Conservation (phyloP, 1,284 basidiomycete genomes). For the Rugiboletus extremiorientalis region DNA sequence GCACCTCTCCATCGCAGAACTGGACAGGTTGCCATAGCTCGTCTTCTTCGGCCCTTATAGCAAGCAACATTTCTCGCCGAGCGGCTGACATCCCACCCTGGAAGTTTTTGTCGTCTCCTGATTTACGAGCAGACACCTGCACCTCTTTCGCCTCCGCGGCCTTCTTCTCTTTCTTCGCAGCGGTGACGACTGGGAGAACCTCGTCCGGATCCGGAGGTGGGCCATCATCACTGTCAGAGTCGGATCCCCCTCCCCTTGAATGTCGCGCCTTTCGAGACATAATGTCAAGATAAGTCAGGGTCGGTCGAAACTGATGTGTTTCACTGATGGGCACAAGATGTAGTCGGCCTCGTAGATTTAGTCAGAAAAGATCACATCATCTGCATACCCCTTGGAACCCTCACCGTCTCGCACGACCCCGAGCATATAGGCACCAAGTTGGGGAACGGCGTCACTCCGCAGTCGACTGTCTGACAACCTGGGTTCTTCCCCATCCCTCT, state of each 20-base stretch:
- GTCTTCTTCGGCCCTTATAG: constrained; percentile 72
- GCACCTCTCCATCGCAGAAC: constrained; percentile 63
- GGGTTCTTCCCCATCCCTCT: constrained; percentile 53
- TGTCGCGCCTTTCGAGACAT: constrained; percentile 62
- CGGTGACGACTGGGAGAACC: constrained; percentile 41
- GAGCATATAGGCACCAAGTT: constrained; percentile 65
- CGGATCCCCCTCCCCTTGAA: constrained; percentile 45
- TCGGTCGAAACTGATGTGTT: constrained; percentile 77
- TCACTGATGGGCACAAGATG: constrained; percentile 77
- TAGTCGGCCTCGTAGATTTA: constrained; percentile 53
- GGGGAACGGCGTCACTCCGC: constrained; percentile 67
- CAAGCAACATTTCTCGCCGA: constrained; percentile 68
- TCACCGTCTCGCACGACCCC: constrained; percentile 71
- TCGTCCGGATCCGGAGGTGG: constrained; percentile 81
- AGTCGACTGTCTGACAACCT: constrained; percentile 66
- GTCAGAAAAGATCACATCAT: constrained; percentile 11
- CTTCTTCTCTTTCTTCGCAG: constrained; percentile 61
- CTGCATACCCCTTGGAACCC: constrained; percentile 13
- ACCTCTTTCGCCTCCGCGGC: constrained; percentile 64
- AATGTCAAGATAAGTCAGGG: constrained; percentile 74
- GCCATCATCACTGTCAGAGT: constrained; percentile 74
- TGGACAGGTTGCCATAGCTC: constrained; percentile 67
- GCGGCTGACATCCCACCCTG: constrained; percentile 62
- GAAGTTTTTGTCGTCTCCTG: constrained; percentile 54
- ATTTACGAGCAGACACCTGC: constrained; percentile 68